phyloP scores from a whole-genome alignment of 306 rosid genomes.

The Dicorynia guianensis region DNA sequence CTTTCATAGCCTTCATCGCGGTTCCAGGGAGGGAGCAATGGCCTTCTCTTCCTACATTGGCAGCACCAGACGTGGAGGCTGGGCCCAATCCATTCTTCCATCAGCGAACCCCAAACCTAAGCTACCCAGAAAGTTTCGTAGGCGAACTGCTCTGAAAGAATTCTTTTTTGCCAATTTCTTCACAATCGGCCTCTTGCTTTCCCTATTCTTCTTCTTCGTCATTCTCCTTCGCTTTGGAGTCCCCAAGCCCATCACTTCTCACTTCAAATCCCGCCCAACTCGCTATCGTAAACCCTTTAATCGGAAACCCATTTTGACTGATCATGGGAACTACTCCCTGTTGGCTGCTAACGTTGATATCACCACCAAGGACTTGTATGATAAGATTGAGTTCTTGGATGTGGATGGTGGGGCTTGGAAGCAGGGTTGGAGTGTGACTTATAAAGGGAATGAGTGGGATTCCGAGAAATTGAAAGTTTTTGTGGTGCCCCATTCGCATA shows the following conservation, averaged over 20 bases:
- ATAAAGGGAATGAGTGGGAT: constrained; percentile 94
- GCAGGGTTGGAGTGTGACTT: constrained; percentile 91
- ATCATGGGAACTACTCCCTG: constrained; percentile 25
- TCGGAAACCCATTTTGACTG: constrained; percentile 49
- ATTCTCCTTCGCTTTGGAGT: constrained; percentile 75
- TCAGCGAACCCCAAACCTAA: constrained; percentile 76
- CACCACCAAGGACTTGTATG: constrained; percentile 85
- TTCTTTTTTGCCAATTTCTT: constrained; percentile 81
- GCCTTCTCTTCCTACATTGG: constrained; percentile 63
- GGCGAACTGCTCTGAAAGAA: constrained; percentile 66
- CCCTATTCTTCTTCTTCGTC: constrained; percentile 68
- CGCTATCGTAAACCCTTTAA: constrained; percentile 55
- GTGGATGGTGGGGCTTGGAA: constrained; percentile 96
- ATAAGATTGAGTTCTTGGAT: constrained; percentile 79
- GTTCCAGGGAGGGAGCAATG: constrained; percentile 45
- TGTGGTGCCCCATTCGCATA: constrained; percentile 97
- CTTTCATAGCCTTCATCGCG: background rate
- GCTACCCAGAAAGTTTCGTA: constrained; percentile 62
- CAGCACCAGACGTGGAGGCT: constrained; percentile 72
- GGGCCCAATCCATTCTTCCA: constrained; percentile 74
- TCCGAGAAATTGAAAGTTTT: constrained; percentile 83
- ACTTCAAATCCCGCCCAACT: constrained; percentile 47
- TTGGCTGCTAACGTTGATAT: constrained; percentile 69
- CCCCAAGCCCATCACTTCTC: constrained; percentile 72
- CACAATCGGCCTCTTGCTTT: constrained; percentile 68